Conservation (phyloP, 441 rosid genomes). For the Brassica balearica region DNA sequence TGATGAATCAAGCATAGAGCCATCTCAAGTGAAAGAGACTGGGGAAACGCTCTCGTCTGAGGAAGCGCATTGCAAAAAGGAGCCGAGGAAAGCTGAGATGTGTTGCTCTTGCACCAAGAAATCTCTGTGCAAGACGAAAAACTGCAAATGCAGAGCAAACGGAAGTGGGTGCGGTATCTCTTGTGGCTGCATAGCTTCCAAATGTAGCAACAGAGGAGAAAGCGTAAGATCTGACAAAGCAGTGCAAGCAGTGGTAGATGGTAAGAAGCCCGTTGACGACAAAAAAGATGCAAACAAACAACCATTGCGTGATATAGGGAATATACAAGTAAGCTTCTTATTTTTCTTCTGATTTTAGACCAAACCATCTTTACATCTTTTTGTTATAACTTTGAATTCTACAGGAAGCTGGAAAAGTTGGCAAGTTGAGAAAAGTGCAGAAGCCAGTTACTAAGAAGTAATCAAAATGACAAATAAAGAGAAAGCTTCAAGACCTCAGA, state of each 20-base stretch:
- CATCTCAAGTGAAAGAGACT: conserved; percentile 47
- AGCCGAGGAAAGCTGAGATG: conserved; percentile 41
- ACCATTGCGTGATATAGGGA: conserved; percentile 75
- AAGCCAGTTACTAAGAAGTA: conserved; percentile 34
- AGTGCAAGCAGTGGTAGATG: conserved; percentile 29
- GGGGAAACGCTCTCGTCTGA: conserved; percentile 41
- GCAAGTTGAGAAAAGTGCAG: conserved; percentile 23
- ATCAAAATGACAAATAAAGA: neutral
- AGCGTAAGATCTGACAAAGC: conserved; percentile 37
- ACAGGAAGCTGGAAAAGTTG: conserved; percentile 38
- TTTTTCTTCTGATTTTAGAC: conserved; percentile 4
- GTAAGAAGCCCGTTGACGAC: conserved; percentile 41
- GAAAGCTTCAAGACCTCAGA: neutral
- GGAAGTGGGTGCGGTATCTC: conserved; percentile 65
- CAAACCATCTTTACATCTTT: neutral
- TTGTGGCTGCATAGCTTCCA: conserved; percentile 71
- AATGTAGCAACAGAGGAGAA: conserved; percentile 72
- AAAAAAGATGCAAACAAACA: conserved; percentile 51
- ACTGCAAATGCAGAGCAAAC: conserved; percentile 74
- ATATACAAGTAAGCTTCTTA: conserved; percentile 54
- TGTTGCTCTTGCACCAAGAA: conserved; percentile 87
- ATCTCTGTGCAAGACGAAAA: conserved; percentile 78
- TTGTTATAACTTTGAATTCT: conserved; percentile 17
- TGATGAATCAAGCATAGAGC: conserved; percentile 20
- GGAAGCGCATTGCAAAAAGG: conserved; percentile 35